Evolutionary conservation across 2,329 filamentous ascomycete genomes (phyloP).

Genomic region (Zasmidium angulare): DNA sequence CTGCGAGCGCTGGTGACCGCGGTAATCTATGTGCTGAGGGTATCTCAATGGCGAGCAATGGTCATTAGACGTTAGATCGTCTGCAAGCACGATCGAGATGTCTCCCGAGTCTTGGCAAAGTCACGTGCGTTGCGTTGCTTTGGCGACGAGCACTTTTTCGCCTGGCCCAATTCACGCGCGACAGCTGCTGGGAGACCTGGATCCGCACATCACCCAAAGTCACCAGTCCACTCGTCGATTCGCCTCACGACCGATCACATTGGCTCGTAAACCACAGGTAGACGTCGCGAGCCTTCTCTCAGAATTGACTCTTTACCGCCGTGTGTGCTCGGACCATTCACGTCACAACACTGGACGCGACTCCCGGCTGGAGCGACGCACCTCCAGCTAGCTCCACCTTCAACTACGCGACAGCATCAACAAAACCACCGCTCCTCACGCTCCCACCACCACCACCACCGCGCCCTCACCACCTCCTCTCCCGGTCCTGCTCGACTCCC

Average conservation of each 20-base stretch:
- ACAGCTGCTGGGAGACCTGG: background rate
- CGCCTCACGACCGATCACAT: background rate
- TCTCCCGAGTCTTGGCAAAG: background rate
- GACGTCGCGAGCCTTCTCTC: background rate
- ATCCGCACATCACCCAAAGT: background rate
- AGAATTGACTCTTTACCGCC: background rate
- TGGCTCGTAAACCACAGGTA: background rate
- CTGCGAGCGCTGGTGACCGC: background rate
- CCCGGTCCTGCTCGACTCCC: conserved; percentile 3
- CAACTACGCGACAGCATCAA: background rate
- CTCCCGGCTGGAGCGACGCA: background rate
- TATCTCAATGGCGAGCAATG: background rate
- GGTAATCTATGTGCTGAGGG: background rate
- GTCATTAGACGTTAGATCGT: background rate
- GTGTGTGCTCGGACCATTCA: background rate
- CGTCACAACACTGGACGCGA: background rate
- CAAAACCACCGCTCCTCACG: background rate
- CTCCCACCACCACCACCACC: background rate
- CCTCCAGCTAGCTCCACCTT: background rate
- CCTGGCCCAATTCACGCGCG: too few relatives aligned
- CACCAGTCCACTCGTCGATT: background rate
- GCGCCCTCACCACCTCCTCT: background rate
- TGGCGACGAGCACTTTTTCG: too few relatives aligned
- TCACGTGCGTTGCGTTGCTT: background rate
- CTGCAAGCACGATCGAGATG: background rate